phyloP scores from a whole-genome alignment of 768 basidiomycete genomes.

The Infundibulicybe gibba region DNA sequence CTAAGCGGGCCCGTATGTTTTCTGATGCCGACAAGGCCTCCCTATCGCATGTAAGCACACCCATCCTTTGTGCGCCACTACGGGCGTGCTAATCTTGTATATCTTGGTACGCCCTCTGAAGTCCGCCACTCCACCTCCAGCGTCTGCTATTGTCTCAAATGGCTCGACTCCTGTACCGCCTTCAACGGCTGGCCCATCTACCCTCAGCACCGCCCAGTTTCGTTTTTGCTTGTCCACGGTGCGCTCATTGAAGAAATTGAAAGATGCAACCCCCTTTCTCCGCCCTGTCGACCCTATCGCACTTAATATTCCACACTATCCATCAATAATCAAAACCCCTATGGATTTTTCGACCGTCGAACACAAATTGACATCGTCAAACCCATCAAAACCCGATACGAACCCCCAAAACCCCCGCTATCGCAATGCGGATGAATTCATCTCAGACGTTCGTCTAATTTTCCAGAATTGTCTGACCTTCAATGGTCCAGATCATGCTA shows the following conservation, averaged over 20 bases:
- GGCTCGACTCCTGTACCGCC: constrained; percentile 33
- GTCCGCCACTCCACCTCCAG: constrained; percentile 76
- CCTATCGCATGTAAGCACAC: constrained; percentile 64
- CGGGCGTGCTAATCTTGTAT: constrained; percentile 50
- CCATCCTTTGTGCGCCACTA: constrained; percentile 43
- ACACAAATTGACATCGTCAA: constrained; percentile 77
- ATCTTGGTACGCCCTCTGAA: constrained; percentile 36
- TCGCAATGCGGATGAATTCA: constrained; percentile 71
- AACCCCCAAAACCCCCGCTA: constrained; percentile 78
- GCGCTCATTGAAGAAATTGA: constrained; percentile 80
- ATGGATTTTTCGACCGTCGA: constrained; percentile 96
- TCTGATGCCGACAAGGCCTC: constrained; percentile 78
- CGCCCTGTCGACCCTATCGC: constrained; percentile 86
- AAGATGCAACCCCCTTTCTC: constrained; percentile 79
- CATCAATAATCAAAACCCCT: constrained; percentile 79
- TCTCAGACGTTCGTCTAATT: constrained; percentile 80
- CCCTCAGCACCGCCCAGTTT: constrained; percentile 66
- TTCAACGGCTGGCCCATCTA: constrained; percentile 27
- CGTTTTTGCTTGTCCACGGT: constrained; percentile 78
- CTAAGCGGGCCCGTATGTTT: constrained; percentile 74
- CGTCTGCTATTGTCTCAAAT: constrained; percentile 39
- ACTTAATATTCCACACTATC: constrained; percentile 85
- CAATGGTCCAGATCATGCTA: constrained; percentile 87
- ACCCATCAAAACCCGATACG: constrained; percentile 70
- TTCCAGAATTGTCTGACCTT: constrained; percentile 88